Evolutionary conservation across 2,329 filamentous ascomycete species (phyloP).

Genomic region (Amylocarpus encephaloides): DNA sequence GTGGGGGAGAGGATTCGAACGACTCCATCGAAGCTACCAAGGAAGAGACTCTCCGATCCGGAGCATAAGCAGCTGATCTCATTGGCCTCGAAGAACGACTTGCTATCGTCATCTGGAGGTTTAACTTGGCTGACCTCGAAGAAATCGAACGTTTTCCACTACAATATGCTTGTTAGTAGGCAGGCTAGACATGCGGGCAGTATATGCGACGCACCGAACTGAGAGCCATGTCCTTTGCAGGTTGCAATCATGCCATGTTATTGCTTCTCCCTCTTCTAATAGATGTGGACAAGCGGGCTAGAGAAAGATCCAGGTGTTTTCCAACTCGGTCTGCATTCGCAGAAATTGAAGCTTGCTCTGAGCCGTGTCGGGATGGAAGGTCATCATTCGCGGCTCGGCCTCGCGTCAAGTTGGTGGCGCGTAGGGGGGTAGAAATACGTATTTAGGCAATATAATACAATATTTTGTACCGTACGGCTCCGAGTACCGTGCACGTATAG

Average conservation of each 20-base stretch:
- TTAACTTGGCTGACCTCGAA: conserved; percentile 88
- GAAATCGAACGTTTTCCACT: conserved; percentile 99
- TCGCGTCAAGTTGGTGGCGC: too few species aligned
- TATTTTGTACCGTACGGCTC: too few species aligned
- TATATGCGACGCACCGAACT: conserved; percentile 14
- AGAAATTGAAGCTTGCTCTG: too few species aligned
- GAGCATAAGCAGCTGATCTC: conserved; percentile 80
- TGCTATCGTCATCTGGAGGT: conserved; percentile 69
- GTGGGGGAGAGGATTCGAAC: conserved; percentile 81
- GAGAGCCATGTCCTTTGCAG: conserved; percentile 12
- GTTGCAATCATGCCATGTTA: conserved; percentile 4
- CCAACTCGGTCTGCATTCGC: too few species aligned
- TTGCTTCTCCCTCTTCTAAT: background rate
- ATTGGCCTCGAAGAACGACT: conserved; percentile 72
- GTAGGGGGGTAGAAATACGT: too few species aligned
- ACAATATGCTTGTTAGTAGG: conserved; percentile 4
- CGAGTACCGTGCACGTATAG: too few species aligned
- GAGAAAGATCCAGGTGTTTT: too few species aligned
- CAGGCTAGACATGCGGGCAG: background rate
- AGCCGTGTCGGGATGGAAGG: too few species aligned
- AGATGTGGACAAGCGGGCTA: background rate
- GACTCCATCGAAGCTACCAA: conserved; percentile 77
- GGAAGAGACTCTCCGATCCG: conserved; percentile 82
- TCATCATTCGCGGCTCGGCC: too few species aligned
- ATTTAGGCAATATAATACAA: too few species aligned